Percentiles rank a stretch among this genome's conserved stretches.
Conservation (phyloP, 305 asterid genomes). For the Fraxinus angustifolia region DNA sequence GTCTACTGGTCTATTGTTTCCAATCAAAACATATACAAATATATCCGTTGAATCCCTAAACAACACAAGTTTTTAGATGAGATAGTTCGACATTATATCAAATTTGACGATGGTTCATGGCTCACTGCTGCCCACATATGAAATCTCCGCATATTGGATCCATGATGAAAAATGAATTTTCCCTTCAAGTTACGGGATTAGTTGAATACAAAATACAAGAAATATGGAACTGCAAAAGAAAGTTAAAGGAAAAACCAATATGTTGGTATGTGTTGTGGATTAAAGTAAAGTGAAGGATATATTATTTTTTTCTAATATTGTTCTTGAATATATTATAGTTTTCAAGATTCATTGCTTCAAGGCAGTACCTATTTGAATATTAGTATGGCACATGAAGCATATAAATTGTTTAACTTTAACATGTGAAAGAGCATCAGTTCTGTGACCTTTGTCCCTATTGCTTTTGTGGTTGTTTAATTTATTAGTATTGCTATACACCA, state of each 20-base stretch:
- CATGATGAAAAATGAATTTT: background rate
- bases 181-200: background rate
- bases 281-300: background rate
- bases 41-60: background rate
- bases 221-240: background rate
- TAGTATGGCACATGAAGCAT: conserved; percentile 32
- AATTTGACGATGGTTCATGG: background rate
- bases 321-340: conserved; percentile 1
- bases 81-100: background rate
- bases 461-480: conserved; percentile 19
- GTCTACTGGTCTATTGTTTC: background rate
- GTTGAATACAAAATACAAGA: background rate
- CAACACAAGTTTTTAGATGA: background rate
- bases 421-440: conserved; percentile 25
- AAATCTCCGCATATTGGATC: background rate
- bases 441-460: conserved; percentile 32
- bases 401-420: conserved; percentile 19
- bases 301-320: conserved; percentile 4
- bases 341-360: conserved; percentile 16
- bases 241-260: background rate
- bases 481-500: background rate
- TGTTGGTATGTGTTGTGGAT: conserved; percentile 7
- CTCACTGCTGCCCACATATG: background rate
- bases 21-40: background rate
- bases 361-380: conserved; percentile 19